Percentiles rank a stretch among this genome's conserved stretches.
These are phyloP conservation scores for Taxawa tesnikishii DNA, from an alignment of 2,329 filamentous ascomycete species.

Conservation along the genomic window DNA sequence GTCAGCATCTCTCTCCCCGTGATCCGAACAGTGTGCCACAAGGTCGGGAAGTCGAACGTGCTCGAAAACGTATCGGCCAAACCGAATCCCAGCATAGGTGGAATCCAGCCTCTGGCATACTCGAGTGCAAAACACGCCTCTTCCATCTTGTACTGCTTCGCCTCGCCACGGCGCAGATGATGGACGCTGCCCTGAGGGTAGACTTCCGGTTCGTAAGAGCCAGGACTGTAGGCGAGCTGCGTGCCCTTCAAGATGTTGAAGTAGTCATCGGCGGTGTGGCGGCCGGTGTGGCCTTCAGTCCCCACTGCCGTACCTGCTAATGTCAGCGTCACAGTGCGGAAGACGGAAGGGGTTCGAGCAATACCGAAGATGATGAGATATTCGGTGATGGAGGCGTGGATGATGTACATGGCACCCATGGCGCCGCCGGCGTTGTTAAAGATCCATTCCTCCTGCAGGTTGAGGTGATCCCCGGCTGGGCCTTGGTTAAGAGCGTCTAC, in stretches of 20 bases:
- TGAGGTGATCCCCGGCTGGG: constrained; percentile 37
- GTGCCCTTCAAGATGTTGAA: constrained; percentile 78
- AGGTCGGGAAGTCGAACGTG: constrained; percentile 73
- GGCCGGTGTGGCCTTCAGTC: constrained; percentile 78
- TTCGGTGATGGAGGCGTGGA: constrained; percentile 80
- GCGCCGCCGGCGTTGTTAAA: constrained; percentile 88
- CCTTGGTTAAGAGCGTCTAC: constrained; percentile 49
- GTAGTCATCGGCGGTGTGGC: constrained; percentile 88
- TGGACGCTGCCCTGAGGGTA: constrained; percentile 60
- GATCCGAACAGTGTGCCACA: constrained; percentile 65
- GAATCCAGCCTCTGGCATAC: constrained; percentile 82
- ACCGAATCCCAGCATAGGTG: constrained; percentile 83
- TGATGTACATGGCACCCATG: constrained; percentile 85
- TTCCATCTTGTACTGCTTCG: constrained; percentile 77
- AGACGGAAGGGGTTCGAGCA: no score
- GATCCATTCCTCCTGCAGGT: constrained; percentile 68
- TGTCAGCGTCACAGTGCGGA: neutral
- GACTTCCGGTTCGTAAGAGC: constrained; percentile 53
- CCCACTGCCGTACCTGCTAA: constrained; percentile 53
- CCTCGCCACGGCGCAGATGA: constrained; percentile 56
- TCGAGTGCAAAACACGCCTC: constrained; percentile 67
- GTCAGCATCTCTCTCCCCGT: constrained; percentile 65
- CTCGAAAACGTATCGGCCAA: constrained; percentile 70
- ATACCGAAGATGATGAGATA: constrained; percentile 73
- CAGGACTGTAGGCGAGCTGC: constrained; percentile 62